Evolutionary conservation across 1,139 yeast genomes (phyloP), one percentile per base, ranked within the genome.

Genomic region (Zygoascus meyerae): DNA sequence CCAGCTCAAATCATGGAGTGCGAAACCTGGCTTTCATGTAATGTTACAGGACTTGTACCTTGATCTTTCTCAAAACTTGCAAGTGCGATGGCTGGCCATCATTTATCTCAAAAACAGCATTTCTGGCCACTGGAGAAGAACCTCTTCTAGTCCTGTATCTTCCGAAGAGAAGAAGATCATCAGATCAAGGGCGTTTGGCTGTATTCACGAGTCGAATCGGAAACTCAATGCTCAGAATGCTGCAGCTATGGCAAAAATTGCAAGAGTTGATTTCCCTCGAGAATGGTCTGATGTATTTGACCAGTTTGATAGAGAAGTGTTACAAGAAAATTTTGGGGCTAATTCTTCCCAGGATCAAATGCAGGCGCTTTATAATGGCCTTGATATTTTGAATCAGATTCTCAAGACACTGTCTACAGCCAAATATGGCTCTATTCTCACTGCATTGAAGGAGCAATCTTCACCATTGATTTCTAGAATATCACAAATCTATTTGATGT

Each of bases 21-120:
- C 66, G 1, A 67, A 66, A 18, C 75, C 79, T 1, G 90, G 90
- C 16, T 81, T 72, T 58, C 83, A 81, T 59, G 74, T 64, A 48
- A 58, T 71, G 17, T 64, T 83, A 21, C 90, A 83, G 57, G 55
- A 58, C 1, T 73, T 85, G 0, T 89, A 86, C 61, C 68, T 79
- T 48, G 80, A 83, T 53, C 63, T 72, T 5, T 73, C 78, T 0
- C 57, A 77, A 12, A 75, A 86, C 0, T 65, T 83, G 28, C 86
- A 83, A 51, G 71, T 79, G 7, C 71, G 97, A 59, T 87, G 95
- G 95, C 69, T 90, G 37, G 90, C 96, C 0, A 74, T 87, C 3
- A 90, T 92, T 39, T 85, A 85, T 55, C 79, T 92, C 63, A 92
- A 92, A 60, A 92, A 90, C 64, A 95, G 95, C 1, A 70, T 86